Evolutionary conservation across 208 protist genomes (phyloP), one percentile per base, ranked within the genome.

Genomic region (Trypanosomatidae sp.): DNA sequence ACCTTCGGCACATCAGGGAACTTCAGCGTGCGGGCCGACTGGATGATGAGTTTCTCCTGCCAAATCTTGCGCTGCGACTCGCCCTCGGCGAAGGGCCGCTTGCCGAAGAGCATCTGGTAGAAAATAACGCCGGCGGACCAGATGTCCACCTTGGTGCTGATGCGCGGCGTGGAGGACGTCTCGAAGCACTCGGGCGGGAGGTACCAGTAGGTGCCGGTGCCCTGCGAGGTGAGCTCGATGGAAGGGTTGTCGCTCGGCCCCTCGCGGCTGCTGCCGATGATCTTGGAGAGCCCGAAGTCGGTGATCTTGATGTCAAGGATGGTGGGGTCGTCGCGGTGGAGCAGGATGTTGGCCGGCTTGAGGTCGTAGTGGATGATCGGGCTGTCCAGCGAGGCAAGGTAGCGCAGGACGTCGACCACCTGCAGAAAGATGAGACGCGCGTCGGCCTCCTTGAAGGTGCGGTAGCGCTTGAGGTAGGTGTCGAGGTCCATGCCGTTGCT

Each of bases 211-310:
- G 98, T 99, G 17, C 98, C 98, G 3, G 97, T 93, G 33, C 98
- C 98, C 73, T 98, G 96, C 17, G 92, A 97, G 44, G 97, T 99
- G 39, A 99, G 91, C 68, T 99, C 98, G 77, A 98, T 98, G 39
- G 86, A 85, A 0, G 90, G 86, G 69, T 94, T 86, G 69, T 93
- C 85, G 69, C 75, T 82, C 13, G 76, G 73, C 10, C 84, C 88
- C 44, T 89, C 85, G 19, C 80, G 80, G 8, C 59, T 75, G 19
- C 77, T 66, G 49, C 89, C 86, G 66, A 98, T 96, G 17, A 98
- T 90, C 84, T 99, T 99, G 52, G 92, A 98, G 19, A 99, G 89
- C 12, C 98, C 98, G 91, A 99, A 99, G 84, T 99, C 98, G 15
- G 97, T 99, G 41, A 99, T 97, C 76, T 98, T 98, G n/a, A 98